Evolutionary conservation across 306 rosid genomes (phyloP).

Genomic region (Gastrolobium villosum): DNA sequence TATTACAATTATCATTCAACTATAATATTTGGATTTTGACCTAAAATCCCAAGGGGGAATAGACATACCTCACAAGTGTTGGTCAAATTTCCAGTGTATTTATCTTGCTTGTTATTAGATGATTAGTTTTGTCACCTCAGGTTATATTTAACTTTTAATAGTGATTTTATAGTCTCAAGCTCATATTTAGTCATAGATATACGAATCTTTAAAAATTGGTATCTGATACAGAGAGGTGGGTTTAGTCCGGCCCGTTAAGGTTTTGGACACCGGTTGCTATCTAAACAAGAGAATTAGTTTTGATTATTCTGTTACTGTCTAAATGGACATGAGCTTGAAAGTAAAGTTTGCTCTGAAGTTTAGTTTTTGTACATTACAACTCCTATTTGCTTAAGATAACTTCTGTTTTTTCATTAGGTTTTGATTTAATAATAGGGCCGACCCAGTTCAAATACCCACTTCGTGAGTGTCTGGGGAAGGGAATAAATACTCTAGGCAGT

Average conservation of each 20-base stretch:
- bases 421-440: not conserved
- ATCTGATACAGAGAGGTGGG: not conserved
- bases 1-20: constrained; percentile 22
- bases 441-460: no score
- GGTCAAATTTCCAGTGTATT: not conserved
- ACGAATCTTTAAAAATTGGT: constrained; percentile 13
- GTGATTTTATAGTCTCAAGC: not conserved
- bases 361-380: constrained; percentile 9
- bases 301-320: not conserved
- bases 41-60: not conserved
- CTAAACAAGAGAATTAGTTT: not conserved
- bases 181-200: not conserved
- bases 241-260: no score
- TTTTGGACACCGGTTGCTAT: no score
- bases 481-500: no score
- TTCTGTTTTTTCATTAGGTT: not conserved
- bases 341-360: not conserved
- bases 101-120: constrained; percentile 8
- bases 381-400: constrained; percentile 19
- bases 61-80: constrained; percentile 1
- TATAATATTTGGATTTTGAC: constrained; percentile 1
- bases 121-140: constrained; percentile 16
- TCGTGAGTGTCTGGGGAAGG: no score
- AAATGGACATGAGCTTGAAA: constrained; percentile 17
- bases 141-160: not conserved